Conservation (phyloP, 2,329 filamentous ascomycete species). For the Trematosphaeria pertusa region DNA sequence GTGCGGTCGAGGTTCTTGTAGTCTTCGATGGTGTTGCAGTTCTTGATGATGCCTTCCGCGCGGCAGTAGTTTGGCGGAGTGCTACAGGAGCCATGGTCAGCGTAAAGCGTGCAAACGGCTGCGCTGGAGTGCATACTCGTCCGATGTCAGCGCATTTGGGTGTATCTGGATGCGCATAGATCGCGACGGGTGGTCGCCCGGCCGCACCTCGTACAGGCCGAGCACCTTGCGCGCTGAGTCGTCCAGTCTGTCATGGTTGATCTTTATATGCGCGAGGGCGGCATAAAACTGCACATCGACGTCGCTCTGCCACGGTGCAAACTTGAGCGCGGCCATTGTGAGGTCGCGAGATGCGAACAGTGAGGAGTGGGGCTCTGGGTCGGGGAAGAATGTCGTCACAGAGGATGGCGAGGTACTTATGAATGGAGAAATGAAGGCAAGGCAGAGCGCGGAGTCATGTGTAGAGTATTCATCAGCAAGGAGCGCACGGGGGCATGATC, state of each 20-base stretch:
- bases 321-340: slow-evolving; percentile 65
- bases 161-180: slow-evolving; percentile 91
- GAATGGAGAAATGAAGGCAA: slow-evolving; percentile 9
- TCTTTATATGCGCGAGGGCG: slow-evolving; percentile 88
- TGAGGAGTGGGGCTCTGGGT: no score
- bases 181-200: slow-evolving; percentile 71
- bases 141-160: slow-evolving; percentile 82
- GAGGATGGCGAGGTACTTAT: no score
- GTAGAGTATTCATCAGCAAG: slow-evolving; percentile 13
- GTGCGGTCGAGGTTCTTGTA: slow-evolving; percentile 85
- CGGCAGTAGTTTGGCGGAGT: slow-evolving; percentile 65
- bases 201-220: slow-evolving; percentile 86
- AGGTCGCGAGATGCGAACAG: neutral
- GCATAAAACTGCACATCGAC: slow-evolving; percentile 96
- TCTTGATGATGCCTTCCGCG: slow-evolving; percentile 92
- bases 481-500: slow-evolving; percentile 30
- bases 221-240: slow-evolving; percentile 87
- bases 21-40: slow-evolving; percentile 94
- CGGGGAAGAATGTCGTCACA: no score
- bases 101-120: neutral
- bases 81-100: slow-evolving; percentile 21
- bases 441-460: slow-evolving; percentile 27
- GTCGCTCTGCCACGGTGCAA: slow-evolving; percentile 89
- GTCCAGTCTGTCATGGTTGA: slow-evolving; percentile 96
- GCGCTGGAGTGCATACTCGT: slow-evolving; percentile 68